phyloP scores from a whole-genome alignment of 371 early-diverging fungal species.

The Circinella umbellata region DNA sequence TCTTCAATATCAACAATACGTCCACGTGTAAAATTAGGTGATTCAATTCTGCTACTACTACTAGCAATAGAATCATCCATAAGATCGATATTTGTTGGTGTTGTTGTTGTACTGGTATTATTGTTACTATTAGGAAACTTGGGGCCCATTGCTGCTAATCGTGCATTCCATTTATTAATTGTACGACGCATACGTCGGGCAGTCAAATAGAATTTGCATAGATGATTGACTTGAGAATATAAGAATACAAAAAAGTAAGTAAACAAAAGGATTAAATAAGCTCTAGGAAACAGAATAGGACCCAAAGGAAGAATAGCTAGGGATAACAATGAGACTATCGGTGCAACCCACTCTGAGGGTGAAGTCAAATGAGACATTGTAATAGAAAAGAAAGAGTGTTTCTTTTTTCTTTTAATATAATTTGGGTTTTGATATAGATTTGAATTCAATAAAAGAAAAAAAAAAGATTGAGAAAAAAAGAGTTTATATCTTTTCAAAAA shows the following conservation, averaged over 20 bases:
- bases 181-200: constrained; percentile 38
- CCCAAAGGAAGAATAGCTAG: constrained; percentile 44
- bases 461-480: not conserved
- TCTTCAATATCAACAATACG: constrained; percentile 35
- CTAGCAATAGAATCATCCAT: constrained; percentile 1
- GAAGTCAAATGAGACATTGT: constrained; percentile 29
- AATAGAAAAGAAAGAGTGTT: constrained; percentile 1
- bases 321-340: constrained; percentile 40
- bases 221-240: constrained; percentile 48
- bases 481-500: no score
- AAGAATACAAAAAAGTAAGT: constrained; percentile 43
- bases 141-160: not conserved
- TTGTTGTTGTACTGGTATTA: not conserved
- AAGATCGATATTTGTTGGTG: not conserved
- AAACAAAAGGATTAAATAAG: constrained; percentile 41
- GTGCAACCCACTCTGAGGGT: constrained; percentile 54
- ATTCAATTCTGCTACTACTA: constrained; percentile 20
- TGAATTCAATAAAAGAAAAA: not conserved
- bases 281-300: constrained; percentile 46
- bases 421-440: no score
- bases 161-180: constrained; percentile 37
- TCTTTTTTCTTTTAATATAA: not conserved
- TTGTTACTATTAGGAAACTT: not conserved
- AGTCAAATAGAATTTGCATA: constrained; percentile 45
- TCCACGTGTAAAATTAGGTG: constrained; percentile 31